Evolutionary conservation across 148 eudicot genomes (phyloP), one percentile per base, ranked within the genome.

Genomic region (Heliosperma pusillum): DNA sequence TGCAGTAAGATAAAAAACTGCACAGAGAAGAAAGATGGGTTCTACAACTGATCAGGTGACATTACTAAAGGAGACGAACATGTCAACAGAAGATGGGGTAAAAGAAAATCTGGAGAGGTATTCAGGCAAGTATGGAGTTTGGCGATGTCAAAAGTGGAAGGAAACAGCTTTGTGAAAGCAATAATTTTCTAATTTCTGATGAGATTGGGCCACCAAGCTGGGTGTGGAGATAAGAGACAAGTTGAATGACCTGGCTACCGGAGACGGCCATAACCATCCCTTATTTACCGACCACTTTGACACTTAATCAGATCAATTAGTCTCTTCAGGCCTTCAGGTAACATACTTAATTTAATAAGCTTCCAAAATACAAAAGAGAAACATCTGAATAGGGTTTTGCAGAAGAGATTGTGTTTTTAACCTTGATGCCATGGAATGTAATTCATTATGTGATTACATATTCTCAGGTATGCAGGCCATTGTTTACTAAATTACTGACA

Each of bases 131-230:
- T 77, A 86, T 91, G 66, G 90, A 87, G 79, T 94, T 94, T 75
- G 97, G 90, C 11, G 96, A 91, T 83, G 93, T 91, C 27, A 97
- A 94, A 80, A 93, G 97, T 69, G 91, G 86, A 85, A 83, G 98
- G 80, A 82, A 85, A 76, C 88, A 83, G 40, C 82, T 82, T 82
- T 26, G 84, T 81, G 15, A 61, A 81, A 52, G 91, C 62, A 87
- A 85, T 76, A 45, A 45, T 45, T 45, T 10, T 45, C 50, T 45
- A 0, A 8, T 45, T 45, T 45, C 76, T 89, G 74, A 85, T 74
- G 77, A 83, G 50, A 45, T 45, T 8, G 12, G 50, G 50, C 50
- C 30, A 29, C 30, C 30, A 7, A 47, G 53, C 15, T 11, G 53
- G 16, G 10, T 47, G 15, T 13, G 16, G 53, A 47, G 15, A 47